Evolutionary conservation across 1,284 basidiomycete genomes (phyloP).

Genomic region (Microbotryum scabiosae): DNA sequence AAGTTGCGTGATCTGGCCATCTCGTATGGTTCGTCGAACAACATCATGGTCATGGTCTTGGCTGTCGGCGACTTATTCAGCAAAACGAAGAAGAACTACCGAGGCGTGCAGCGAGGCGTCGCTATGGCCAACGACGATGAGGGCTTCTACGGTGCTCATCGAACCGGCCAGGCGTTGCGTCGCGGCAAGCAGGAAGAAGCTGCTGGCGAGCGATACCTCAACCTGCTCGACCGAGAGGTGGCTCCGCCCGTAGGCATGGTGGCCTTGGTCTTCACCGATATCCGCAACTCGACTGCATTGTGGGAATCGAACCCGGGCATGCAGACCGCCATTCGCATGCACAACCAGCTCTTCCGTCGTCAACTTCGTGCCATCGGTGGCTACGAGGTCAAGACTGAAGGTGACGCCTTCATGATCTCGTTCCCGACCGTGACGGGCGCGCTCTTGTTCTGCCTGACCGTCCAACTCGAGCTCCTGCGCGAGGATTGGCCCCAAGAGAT

Average conservation of each 20-base stretch:
- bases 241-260: constrained; percentile 80
- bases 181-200: constrained; percentile 19
- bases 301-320: constrained; percentile 98
- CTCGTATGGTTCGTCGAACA: constrained; percentile 89
- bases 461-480: constrained; percentile 77
- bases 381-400: constrained; percentile 99
- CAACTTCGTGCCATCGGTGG: constrained; percentile 86
- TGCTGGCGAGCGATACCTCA: constrained; percentile 43
- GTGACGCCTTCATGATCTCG: constrained; percentile 97
- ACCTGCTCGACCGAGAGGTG: constrained; percentile 68
- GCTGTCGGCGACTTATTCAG: constrained; percentile 71
- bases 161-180: constrained; percentile 30
- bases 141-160: constrained; percentile 31
- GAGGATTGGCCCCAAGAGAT: constrained; percentile 92
- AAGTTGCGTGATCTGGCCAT: constrained; percentile 95
- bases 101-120: constrained; percentile 34
- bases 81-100: constrained; percentile 29
- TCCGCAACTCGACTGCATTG: constrained; percentile 89
- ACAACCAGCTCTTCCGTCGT: constrained; percentile 79
- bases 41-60: constrained; percentile 97
- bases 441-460: constrained; percentile 82
- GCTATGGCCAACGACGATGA: constrained; percentile 30
- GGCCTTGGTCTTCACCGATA: constrained; percentile 96
- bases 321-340: constrained; percentile 86
- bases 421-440: constrained; percentile 84